Evolutionary conservation across 805 yeast genomes (phyloP).

Genomic region (Saitoella complicata): DNA sequence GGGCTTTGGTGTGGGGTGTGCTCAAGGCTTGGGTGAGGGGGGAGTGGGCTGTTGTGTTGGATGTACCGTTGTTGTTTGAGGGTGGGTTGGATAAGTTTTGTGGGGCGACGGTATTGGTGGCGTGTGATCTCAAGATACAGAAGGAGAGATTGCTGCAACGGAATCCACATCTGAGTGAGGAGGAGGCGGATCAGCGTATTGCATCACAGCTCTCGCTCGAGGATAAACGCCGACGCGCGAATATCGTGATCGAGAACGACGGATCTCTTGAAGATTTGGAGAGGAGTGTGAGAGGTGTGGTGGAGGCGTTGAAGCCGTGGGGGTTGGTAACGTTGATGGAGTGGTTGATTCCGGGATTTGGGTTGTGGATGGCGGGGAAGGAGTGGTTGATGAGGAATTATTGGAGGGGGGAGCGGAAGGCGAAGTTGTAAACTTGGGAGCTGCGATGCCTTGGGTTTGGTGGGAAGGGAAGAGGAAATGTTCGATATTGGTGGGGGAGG

Average conservation of each 20-base stretch:
- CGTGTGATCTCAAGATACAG: conserved; percentile 45
- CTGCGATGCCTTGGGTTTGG: too few species aligned
- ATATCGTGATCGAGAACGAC: conserved; percentile 51
- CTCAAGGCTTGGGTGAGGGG: conserved; percentile 39
- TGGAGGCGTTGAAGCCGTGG: background rate
- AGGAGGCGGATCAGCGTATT: conserved; percentile 60
- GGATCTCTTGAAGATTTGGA: conserved; percentile 23
- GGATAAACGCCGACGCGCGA: conserved; percentile 43
- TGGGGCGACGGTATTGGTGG: conserved; percentile 52
- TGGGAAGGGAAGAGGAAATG: too few species aligned
- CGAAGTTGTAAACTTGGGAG: too few species aligned
- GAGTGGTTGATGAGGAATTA: too few species aligned
- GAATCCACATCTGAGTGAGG: conserved; percentile 40
- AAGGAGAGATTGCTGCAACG: conserved; percentile 45
- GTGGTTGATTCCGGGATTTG: conserved; percentile 20
- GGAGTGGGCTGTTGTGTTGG: conserved; percentile 50
- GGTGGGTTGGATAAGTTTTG: conserved; percentile 54
- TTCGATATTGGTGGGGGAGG: too few species aligned
- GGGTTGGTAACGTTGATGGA: conserved; percentile 15
- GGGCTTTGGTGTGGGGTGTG: conserved; percentile 44
- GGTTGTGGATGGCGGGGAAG: too few species aligned
- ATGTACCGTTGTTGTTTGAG: conserved; percentile 83
- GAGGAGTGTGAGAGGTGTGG: conserved; percentile 1
- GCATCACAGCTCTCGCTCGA: conserved; percentile 56
- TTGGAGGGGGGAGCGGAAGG: too few species aligned